A percentile compares a stretch with the other conserved stretches of the same genome.
These are phyloP conservation scores for Nemophila menziesii DNA, from an alignment of 257 asterid genomes.

Conservation along the genomic window DNA sequence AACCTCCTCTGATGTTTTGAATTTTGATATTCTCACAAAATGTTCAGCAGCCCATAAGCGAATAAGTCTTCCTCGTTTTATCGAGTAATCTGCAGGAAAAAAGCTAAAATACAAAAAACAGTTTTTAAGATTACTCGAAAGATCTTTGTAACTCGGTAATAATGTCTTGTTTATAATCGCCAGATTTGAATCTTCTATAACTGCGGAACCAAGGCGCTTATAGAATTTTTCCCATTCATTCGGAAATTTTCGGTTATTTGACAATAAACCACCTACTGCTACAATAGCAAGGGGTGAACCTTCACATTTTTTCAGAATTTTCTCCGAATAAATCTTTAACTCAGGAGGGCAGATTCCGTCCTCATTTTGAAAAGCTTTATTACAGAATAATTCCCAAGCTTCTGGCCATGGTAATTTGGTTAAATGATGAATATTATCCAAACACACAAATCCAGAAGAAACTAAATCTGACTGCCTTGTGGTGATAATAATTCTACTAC, in stretches of 20 bases:
- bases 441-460: slow-evolving; percentile 1
- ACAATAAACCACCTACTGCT: slow-evolving; percentile 11
- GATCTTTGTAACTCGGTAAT: not conserved
- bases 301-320: slow-evolving; percentile 10
- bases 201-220: slow-evolving; percentile 4
- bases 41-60: slow-evolving; percentile 16
- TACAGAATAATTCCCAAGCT: slow-evolving; percentile 10
- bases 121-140: slow-evolving; percentile 10
- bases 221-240: not conserved
- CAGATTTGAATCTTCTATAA: not conserved
- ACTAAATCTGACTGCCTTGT: slow-evolving; percentile 18
- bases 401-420: slow-evolving; percentile 4
- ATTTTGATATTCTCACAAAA: slow-evolving; percentile 1
- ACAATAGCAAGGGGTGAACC: slow-evolving; percentile 13
- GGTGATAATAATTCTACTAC: slow-evolving; percentile 18
- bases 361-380: slow-evolving; percentile 2
- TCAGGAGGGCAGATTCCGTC: not conserved
- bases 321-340: not conserved
- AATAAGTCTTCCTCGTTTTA: slow-evolving; percentile 9
- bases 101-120: too few relatives aligned
- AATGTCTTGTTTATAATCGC: slow-evolving; percentile 1
- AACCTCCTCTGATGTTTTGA: slow-evolving; percentile 11
- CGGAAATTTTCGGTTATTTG: not conserved
- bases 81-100: slow-evolving; percentile 4
- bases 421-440: not conserved